Percentiles rank a stretch among this genome's conserved stretches.
Conservation (phyloP, 805 yeast species). For the Kluyveromyces lactis region DNA sequence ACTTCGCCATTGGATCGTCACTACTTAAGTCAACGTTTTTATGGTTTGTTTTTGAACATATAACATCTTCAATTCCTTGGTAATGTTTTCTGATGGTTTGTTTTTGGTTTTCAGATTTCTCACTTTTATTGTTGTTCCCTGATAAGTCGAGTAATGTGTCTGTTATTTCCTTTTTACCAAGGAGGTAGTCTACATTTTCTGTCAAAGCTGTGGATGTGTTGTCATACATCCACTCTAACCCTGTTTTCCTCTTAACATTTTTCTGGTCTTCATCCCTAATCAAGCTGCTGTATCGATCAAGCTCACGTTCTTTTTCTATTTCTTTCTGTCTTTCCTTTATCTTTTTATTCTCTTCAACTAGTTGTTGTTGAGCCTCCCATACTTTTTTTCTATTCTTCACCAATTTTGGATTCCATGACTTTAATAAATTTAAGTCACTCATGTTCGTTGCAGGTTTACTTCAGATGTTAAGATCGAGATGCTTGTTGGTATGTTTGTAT, state of each 20-base stretch:
- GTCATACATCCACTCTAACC: slow-evolving; percentile 85
- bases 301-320: slow-evolving; percentile 51
- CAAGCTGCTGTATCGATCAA: slow-evolving; percentile 43
- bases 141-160: slow-evolving; percentile 4
- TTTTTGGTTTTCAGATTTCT: slow-evolving; percentile 2
- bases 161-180: slow-evolving; percentile 18
- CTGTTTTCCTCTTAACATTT: slow-evolving; percentile 33
- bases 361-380: slow-evolving; percentile 74
- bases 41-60: not conserved
- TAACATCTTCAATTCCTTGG: not conserved
- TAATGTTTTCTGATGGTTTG: not conserved
- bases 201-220: slow-evolving; percentile 27
- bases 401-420: slow-evolving; percentile 94
- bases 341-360: slow-evolving; percentile 58
- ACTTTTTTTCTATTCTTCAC: slow-evolving; percentile 79
- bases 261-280: slow-evolving; percentile 35
- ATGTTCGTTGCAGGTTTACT: slow-evolving; percentile 41
- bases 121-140: not conserved
- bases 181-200: slow-evolving; percentile 14
- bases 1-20: slow-evolving; percentile 25
- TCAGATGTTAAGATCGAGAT: no score
- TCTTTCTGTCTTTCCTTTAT: slow-evolving; percentile 59
- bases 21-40: slow-evolving; percentile 9
- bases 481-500: not conserved
- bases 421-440: slow-evolving; percentile 80